Percentiles rank a stretch among this genome's conserved stretches.
Evolutionary conservation across 2,329 filamentous ascomycete genomes (phyloP).

Genomic region (Penicillium sp.): DNA sequence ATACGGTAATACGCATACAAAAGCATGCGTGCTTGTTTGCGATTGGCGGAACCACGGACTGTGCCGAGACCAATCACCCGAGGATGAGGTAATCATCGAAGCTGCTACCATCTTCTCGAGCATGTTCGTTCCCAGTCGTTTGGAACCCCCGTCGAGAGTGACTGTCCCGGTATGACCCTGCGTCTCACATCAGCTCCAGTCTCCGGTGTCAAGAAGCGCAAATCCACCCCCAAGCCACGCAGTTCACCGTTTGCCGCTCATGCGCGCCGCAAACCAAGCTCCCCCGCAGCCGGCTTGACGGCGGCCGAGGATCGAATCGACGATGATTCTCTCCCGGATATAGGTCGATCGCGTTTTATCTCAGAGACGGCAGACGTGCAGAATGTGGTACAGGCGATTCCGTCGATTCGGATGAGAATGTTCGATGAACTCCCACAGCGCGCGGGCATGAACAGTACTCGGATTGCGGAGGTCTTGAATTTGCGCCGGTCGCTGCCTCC

Average conservation of each 20-base stretch:
- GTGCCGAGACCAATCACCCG: slow-evolving; percentile 13
- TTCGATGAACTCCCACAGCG: slow-evolving; percentile 59
- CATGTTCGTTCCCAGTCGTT: not conserved
- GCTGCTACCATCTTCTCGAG: not conserved
- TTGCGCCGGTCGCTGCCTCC: slow-evolving; percentile 58
- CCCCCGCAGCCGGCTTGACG: slow-evolving; percentile 27
- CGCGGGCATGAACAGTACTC: slow-evolving; percentile 63
- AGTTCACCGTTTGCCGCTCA: slow-evolving; percentile 46
- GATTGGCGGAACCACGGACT: slow-evolving; percentile 9
- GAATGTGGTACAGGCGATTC: slow-evolving; percentile 56
- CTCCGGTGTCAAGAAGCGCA: slow-evolving; percentile 48
- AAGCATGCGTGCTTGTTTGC: slow-evolving; percentile 2
- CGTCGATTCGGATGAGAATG: slow-evolving; percentile 55
- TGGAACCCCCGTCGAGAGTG: not conserved
- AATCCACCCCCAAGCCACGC: slow-evolving; percentile 31
- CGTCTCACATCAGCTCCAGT: slow-evolving; percentile 52
- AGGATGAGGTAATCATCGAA: slow-evolving; percentile 19
- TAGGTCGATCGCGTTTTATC: slow-evolving; percentile 54
- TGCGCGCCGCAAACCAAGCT: slow-evolving; percentile 44
- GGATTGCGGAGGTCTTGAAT: slow-evolving; percentile 62
- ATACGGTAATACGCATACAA: slow-evolving; percentile 20
- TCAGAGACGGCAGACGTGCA: slow-evolving; percentile 49
- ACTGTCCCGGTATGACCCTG: slow-evolving; percentile 45
- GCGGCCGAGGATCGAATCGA: slow-evolving; percentile 27
- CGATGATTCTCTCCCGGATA: slow-evolving; percentile 52